phyloP scores from a whole-genome alignment of 257 asterid genomes.

The Prunella vulgaris region DNA sequence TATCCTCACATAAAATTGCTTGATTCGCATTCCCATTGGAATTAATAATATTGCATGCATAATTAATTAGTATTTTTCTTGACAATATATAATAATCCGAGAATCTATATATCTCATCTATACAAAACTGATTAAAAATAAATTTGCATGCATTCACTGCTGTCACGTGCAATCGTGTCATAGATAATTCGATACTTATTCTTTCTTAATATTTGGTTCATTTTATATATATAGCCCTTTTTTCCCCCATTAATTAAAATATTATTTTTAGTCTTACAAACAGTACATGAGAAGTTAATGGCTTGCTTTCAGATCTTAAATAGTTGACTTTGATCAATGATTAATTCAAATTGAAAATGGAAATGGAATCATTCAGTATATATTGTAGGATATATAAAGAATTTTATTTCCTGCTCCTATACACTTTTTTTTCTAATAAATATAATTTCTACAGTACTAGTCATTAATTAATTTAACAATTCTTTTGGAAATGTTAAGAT shows the following conservation, averaged over 20 bases:
- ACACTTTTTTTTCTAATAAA: neutral
- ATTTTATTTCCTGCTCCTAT: neutral
- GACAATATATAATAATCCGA: too few relatives aligned
- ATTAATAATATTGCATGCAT: neutral
- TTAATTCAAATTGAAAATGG: neutral
- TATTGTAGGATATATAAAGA: neutral
- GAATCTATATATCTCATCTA: too few relatives aligned
- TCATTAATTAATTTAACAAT: too few relatives aligned
- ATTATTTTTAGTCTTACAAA: neutral
- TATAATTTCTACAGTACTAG: neutral
- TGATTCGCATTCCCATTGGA: neutral
- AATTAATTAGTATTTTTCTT: too few relatives aligned
- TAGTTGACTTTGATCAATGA: conserved; percentile 19
- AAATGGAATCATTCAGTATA: neutral
- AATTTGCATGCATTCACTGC: neutral
- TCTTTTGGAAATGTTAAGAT: too few relatives aligned
- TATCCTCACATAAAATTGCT: too few relatives aligned
- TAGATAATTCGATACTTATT: neutral
- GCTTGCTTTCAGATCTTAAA: neutral
- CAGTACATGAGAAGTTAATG: conserved; percentile 4
- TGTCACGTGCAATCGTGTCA: neutral
- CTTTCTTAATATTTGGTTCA: too few relatives aligned
- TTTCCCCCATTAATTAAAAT: too few relatives aligned
- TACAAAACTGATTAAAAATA: neutral
- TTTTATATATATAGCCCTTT: too few relatives aligned